Conservation (phyloP, 1,284 basidiomycete genomes). For the Ustilago loliicola region DNA sequence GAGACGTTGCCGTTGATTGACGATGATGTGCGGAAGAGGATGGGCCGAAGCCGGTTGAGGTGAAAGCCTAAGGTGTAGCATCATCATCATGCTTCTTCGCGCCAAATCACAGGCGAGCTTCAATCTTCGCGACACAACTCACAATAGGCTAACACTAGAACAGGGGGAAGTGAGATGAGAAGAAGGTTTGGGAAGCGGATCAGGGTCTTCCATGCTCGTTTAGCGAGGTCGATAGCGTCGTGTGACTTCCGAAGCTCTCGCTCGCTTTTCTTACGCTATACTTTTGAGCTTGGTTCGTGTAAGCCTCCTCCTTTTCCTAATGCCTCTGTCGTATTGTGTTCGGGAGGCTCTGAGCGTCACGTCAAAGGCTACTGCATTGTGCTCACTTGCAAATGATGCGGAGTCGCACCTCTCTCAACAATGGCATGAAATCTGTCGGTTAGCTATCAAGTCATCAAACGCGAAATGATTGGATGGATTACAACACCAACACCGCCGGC, state of each 20-base stretch:
- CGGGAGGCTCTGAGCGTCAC: not conserved
- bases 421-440: not conserved
- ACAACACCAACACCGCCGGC: not conserved
- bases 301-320: not conserved
- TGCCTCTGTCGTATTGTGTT: not conserved
- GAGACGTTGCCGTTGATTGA: slow-evolving; percentile 1
- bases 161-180: not conserved
- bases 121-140: not conserved
- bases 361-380: not conserved
- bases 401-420: not conserved
- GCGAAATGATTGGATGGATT: slow-evolving; percentile 15
- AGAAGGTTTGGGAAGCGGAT: slow-evolving; percentile 19
- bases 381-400: not conserved
- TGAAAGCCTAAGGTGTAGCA: not conserved
- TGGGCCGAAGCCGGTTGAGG: not conserved
- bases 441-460: not conserved
- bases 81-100: slow-evolving; percentile 6
- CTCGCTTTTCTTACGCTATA: not conserved
- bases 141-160: not conserved
- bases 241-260: not conserved
- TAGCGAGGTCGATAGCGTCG: slow-evolving; percentile 4
- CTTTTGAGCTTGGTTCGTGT: not conserved
- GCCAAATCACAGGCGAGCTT: not conserved
- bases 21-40: slow-evolving; percentile 2
- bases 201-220: slow-evolving; percentile 37